A percentile compares a stretch with the other conserved stretches of the same genome.
Evolutionary conservation across 768 basidiomycete genomes (phyloP).

Genomic region (Lepiota venenata): DNA sequence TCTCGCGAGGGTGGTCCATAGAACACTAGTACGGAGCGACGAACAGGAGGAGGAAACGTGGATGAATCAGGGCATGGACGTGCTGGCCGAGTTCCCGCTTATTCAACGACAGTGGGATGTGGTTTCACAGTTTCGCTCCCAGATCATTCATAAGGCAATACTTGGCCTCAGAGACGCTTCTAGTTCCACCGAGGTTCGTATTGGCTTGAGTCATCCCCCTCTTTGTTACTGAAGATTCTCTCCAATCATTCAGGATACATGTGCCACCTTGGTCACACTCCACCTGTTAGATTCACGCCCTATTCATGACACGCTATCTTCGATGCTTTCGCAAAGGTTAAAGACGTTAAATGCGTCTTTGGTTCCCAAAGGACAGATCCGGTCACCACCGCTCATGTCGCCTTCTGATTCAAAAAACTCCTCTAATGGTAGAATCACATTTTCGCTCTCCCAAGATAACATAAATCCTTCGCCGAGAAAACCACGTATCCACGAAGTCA

Average conservation of each 20-base stretch:
- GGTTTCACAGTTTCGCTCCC: conserved; percentile 80
- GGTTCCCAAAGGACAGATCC: conserved; percentile 8
- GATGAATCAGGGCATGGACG: conserved; percentile 57
- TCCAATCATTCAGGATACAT: conserved; percentile 49
- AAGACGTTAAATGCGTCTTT: conserved; percentile 37
- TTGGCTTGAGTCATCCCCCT: not conserved
- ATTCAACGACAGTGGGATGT: conserved; percentile 93
- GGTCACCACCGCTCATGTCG: not conserved
- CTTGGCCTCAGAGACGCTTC: conserved; percentile 65
- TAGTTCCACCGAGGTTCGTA: conserved; percentile 49
- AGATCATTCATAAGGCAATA: conserved; percentile 88
- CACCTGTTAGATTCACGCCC: conserved; percentile 89
- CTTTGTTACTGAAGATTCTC: conserved; percentile 1
- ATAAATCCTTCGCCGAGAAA: conserved; percentile 22
- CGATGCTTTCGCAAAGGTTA: conserved; percentile 69
- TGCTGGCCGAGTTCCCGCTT: conserved; percentile 79
- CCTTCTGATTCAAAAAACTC: not conserved
- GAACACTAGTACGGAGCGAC: conserved; percentile 61
- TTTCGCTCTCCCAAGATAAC: conserved; percentile 8
- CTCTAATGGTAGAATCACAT: conserved; percentile 2
- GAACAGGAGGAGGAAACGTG: conserved; percentile 62
- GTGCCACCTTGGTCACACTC: conserved; percentile 77
- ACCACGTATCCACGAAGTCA: conserved; percentile 45
- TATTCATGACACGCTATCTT: conserved; percentile 63
- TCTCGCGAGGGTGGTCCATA: conserved; percentile 81